A percentile compares a stretch with the other conserved stretches of the same genome.
These are phyloP conservation scores for Hydnomerulius pinastri DNA, from an alignment of 768 basidiomycete genomes.

Conservation along the genomic window DNA sequence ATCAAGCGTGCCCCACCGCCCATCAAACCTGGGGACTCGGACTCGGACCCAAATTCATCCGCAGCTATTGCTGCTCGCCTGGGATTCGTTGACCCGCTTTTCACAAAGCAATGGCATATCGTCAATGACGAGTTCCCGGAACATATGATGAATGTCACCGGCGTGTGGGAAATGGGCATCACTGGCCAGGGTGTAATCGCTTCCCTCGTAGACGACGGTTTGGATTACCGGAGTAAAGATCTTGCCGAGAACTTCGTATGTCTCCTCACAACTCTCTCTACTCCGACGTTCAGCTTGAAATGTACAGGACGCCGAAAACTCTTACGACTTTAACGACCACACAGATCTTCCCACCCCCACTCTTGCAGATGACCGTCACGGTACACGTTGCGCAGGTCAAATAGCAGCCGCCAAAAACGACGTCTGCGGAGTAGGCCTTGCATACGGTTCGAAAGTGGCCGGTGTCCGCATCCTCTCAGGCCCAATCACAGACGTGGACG, in stretches of 20 bases:
- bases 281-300: background rate
- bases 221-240: slow-evolving; percentile 89
- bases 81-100: slow-evolving; percentile 79
- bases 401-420: slow-evolving; percentile 91
- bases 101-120: slow-evolving; percentile 90
- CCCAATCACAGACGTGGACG: slow-evolving; percentile 92
- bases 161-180: slow-evolving; percentile 88
- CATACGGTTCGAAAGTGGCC: slow-evolving; percentile 88
- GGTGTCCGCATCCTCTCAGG: slow-evolving; percentile 95
- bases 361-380: slow-evolving; percentile 91
- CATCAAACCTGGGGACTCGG: slow-evolving; percentile 35
- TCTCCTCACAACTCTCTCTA: slow-evolving; percentile 15
- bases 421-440: slow-evolving; percentile 92
- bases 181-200: slow-evolving; percentile 86
- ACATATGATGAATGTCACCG: slow-evolving; percentile 90
- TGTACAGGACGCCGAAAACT: slow-evolving; percentile 76
- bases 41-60: slow-evolving; percentile 31
- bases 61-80: slow-evolving; percentile 58
- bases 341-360: slow-evolving; percentile 82
- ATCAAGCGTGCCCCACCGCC: slow-evolving; percentile 75
- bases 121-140: slow-evolving; percentile 83
- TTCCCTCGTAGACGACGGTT: slow-evolving; percentile 92
- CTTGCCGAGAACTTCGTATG: slow-evolving; percentile 90
- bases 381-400: slow-evolving; percentile 97
- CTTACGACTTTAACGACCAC: slow-evolving; percentile 97